These are phyloP conservation scores for Ganoderma sinense DNA, from an alignment of 1,284 basidiomycete species.

Conservation along the genomic window DNA sequence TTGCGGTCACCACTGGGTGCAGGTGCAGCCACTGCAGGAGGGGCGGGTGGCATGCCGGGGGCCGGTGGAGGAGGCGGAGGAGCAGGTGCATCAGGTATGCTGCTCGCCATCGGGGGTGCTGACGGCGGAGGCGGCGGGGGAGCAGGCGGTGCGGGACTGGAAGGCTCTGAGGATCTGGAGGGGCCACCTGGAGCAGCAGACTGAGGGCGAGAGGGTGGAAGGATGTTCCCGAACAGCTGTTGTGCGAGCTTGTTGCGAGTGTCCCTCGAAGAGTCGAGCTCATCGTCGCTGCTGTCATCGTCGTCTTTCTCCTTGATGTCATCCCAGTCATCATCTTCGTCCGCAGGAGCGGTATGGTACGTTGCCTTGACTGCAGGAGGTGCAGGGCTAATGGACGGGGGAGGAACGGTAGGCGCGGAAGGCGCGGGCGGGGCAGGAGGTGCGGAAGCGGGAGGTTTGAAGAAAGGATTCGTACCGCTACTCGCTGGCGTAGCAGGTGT, in stretches of 20 bases:
- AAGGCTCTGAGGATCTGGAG: conserved; percentile 38
- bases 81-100: conserved; percentile 26
- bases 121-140: conserved; percentile 46
- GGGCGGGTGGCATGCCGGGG: conserved; percentile 42
- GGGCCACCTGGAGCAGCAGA: conserved; percentile 46
- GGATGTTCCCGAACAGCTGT: conserved; percentile 77
- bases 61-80: conserved; percentile 31
- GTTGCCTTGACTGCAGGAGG: conserved; percentile 53
- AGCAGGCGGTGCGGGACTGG: conserved; percentile 46
- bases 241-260: conserved; percentile 79
- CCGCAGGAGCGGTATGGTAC: conserved; percentile 69
- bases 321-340: conserved; percentile 85
- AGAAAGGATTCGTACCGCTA: conserved; percentile 69
- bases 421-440: conserved; percentile 29
- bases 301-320: conserved; percentile 79
- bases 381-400: conserved; percentile 48
- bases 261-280: conserved; percentile 68
- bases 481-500: conserved; percentile 42
- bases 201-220: conserved; percentile 60
- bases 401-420: conserved; percentile 43
- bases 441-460: conserved; percentile 49
- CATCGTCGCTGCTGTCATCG: conserved; percentile 83
- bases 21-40: conserved; percentile 47
- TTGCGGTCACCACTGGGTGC: conserved; percentile 60
- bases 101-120: conserved; percentile 40